phyloP scores from a whole-genome alignment of 108 stramenopile genomes.

The Nitzschia sp. region DNA sequence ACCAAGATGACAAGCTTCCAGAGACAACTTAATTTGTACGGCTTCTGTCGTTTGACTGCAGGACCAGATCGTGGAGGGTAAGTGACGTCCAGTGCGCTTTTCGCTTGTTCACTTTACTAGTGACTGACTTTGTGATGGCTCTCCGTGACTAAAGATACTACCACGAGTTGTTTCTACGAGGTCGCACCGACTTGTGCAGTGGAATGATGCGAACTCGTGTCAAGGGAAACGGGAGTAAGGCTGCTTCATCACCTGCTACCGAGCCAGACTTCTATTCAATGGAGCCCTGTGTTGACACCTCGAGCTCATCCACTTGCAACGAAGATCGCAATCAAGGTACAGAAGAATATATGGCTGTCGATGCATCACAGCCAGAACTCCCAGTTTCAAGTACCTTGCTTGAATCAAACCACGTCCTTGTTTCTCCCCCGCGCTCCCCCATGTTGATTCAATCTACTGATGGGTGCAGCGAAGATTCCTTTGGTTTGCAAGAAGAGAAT shows the following conservation, averaged over 20 bases:
- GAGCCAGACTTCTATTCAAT: slow-evolving; percentile 53
- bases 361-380: background rate
- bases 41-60: slow-evolving; percentile 43
- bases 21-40: slow-evolving; percentile 49
- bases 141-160: slow-evolving; percentile 73
- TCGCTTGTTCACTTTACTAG: background rate
- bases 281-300: slow-evolving; percentile 24
- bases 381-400: background rate
- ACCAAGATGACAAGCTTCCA: slow-evolving; percentile 33
- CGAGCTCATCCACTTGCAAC: background rate
- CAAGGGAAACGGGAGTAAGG: slow-evolving; percentile 51
- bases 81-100: background rate
- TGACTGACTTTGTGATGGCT: slow-evolving; percentile 44
- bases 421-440: slow-evolving; percentile 3
- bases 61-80: slow-evolving; percentile 40
- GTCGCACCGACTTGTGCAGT: slow-evolving; percentile 43
- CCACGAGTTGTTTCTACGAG: slow-evolving; percentile 72
- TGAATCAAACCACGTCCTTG: background rate
- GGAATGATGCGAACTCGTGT: slow-evolving; percentile 58
- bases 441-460: background rate
- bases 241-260: slow-evolving; percentile 37
- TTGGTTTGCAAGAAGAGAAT: background rate
- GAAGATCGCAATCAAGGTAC: background rate
- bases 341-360: background rate
- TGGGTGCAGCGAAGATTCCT: background rate